Conservation (phyloP, 306 rosid species). For the Senna siamea region DNA sequence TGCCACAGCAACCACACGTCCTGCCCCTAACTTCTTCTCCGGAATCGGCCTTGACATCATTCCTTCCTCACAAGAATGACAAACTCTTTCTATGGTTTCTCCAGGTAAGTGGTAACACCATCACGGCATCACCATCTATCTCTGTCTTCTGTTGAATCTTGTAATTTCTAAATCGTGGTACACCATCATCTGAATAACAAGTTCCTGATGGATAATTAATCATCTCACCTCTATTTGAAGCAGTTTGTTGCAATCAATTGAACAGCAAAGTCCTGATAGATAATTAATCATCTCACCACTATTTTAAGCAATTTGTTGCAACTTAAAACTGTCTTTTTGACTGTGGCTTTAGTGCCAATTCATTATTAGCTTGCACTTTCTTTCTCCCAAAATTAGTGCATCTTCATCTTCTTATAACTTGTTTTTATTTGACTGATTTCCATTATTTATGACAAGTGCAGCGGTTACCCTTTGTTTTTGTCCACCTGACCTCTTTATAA, state of each 20-base stretch:
- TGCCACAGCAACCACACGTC: slow-evolving; percentile 71
- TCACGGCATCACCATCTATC: too few relatives aligned
- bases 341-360: slow-evolving; percentile 7
- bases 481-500: too few relatives aligned
- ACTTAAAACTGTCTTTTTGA: slow-evolving; percentile 6
- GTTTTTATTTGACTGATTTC: too few relatives aligned
- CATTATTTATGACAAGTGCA: too few relatives aligned
- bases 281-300: background rate
- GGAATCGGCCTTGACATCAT: slow-evolving; percentile 45
- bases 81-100: background rate
- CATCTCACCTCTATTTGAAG: too few relatives aligned
- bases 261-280: background rate
- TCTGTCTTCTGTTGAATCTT: too few relatives aligned
- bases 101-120: too few relatives aligned
- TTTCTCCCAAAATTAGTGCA: slow-evolving; percentile 26
- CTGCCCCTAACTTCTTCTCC: slow-evolving; percentile 53
- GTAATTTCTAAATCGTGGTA: background rate
- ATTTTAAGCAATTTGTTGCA: slow-evolving; percentile 38
- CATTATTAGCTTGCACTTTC: slow-evolving; percentile 27
- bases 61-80: background rate
- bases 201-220: too few relatives aligned
- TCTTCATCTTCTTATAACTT: too few relatives aligned
- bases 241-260: background rate
- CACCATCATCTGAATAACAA: too few relatives aligned
- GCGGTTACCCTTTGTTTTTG: too few relatives aligned